These are phyloP conservation scores for Pleurotus platypus DNA, from an alignment of 768 basidiomycete species.

Conservation along the genomic window DNA sequence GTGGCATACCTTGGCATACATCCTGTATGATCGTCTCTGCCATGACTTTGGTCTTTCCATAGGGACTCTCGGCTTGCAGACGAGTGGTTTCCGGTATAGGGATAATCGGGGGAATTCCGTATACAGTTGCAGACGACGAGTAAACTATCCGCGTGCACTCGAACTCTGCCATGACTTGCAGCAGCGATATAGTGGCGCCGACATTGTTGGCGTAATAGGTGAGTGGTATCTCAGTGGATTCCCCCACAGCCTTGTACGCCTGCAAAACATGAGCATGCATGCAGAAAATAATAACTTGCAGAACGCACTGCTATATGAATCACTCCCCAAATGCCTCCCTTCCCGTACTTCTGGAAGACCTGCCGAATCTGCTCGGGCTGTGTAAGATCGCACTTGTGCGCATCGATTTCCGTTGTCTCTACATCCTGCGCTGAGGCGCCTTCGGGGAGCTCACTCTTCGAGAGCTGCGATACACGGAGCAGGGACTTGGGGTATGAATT, in stretches of 20 bases:
- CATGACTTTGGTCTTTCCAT: conserved; percentile 97
- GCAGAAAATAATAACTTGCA: background rate
- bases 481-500: conserved; percentile 83
- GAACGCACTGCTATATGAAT: conserved; percentile 86
- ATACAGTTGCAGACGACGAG: conserved; percentile 97
- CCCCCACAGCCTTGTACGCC: conserved; percentile 98
- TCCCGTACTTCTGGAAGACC: conserved; percentile 82
- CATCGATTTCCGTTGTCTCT: conserved; percentile 71
- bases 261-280: conserved; percentile 23
- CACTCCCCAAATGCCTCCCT: conserved; percentile 94
- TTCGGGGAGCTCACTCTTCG: conserved; percentile 64
- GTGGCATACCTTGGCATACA: conserved; percentile 65
- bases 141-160: conserved; percentile 88
- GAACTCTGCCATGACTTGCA: conserved; percentile 84
- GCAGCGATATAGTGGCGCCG: conserved; percentile 76
- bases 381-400: conserved; percentile 71
- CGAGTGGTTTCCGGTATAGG: conserved; percentile 94
- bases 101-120: conserved; percentile 87
- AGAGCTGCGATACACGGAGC: conserved; percentile 74
- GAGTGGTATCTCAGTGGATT: conserved; percentile 89
- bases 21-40: conserved; percentile 88
- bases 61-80: conserved; percentile 85
- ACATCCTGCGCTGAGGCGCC: conserved; percentile 65
- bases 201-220: conserved; percentile 96
- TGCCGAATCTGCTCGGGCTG: conserved; percentile 63